Evolutionary conservation across 441 rosid species (phyloP), one percentile per base, ranked within the genome.

Genomic region (Kokia cookei): DNA sequence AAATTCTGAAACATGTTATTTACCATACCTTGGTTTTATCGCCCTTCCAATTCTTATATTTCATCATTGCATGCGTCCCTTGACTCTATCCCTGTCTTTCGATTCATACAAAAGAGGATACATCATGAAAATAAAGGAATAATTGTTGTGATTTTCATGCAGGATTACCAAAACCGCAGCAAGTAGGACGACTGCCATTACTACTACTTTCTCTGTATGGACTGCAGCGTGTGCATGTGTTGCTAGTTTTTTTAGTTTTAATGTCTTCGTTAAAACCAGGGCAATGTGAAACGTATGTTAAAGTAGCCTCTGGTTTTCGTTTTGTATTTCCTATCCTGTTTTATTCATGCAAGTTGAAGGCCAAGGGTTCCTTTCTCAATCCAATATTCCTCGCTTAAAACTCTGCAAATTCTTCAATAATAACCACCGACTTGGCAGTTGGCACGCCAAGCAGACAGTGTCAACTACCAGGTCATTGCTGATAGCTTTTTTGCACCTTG

Each of bases 151-250:
- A 64, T 37, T 7, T 40, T 65, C 61, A 7, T 65, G 69, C 94
- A 94, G 99, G 88, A 55, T 70, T 73, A 92, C 90, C 84, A 91
- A 88, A 78, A 89, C 93, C 27, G 86, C 84, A 73, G 73, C 37
- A 4, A 32, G 81, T 53, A 92, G 90, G 70, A 79, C 86, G 5
- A 90, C 37, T 32, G 1, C 37, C 37, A 32, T 32, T 32, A 32
- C 37, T 32, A 32, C 37, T 4, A 32, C 37, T 32, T 32, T 32
- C 37, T 32, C 37, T 5, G 4, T 32, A 32, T 5, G 37, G 37
- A 32, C 37, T 0, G 6, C 69, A 62, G 78, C 54, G 26, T 40
- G 26, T 15, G 48, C 35, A 37, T 83, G 81, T 85, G 64, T 61
- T 54, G 82, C 68, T 17, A 73, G 81, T 69, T 32, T 32, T 77